Base-by-base conservation (phyloP, 2,329 filamentous ascomycete species). In the Exserohilum turcica region DNA sequence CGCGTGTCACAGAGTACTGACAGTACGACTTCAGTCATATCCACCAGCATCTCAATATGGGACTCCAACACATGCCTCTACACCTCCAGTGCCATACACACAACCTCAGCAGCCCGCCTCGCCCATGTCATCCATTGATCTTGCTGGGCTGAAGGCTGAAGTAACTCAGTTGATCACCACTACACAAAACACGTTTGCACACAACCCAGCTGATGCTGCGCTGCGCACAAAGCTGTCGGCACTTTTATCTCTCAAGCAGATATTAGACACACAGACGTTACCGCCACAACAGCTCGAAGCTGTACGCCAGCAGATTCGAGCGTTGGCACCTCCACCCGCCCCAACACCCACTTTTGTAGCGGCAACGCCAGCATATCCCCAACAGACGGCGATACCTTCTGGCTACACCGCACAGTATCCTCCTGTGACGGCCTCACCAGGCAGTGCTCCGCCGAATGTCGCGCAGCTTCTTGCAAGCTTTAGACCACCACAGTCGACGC, bases 231-330 rank as follows among this genome's bases (percentile, higher is more conserved):
- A 89, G 77, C 80, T 96, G 70, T 90, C 91, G 77, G 91, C 92
- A 59, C 84, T 97, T 65, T 80, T 92, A 76, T 90, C 94, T 75
- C 83, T 97, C 60, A 91, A 96, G 78, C 86, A 82, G 63, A 84
- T 93, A 62, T 80, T 97, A 70, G 86, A 90, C 74, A 87, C 82
- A 64, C 89, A 91, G 75, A 86, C 87, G 70, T 81, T 96, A 72
- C 88, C 88, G 54, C 86, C 86, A 66, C 87, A 92, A 69, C 90
- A 96, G 78, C 83, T 96, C 72, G 86, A 89, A 76, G 85, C 89
- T 74, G 89, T 96, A 76, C 90, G 88, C 76, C 87, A 88, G 73
- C 91, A 94, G 83, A 87, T 97, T 75, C 86, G 88, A 74, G 86
- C 87, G 75, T 83, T 96, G 74, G 84, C 78, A 31, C 85, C 80